Percentiles rank a stretch among this genome's conserved stretches.
These are phyloP conservation scores for Amylostereum chailletii DNA, from an alignment of 1,284 basidiomycete genomes.

Conservation along the genomic window DNA sequence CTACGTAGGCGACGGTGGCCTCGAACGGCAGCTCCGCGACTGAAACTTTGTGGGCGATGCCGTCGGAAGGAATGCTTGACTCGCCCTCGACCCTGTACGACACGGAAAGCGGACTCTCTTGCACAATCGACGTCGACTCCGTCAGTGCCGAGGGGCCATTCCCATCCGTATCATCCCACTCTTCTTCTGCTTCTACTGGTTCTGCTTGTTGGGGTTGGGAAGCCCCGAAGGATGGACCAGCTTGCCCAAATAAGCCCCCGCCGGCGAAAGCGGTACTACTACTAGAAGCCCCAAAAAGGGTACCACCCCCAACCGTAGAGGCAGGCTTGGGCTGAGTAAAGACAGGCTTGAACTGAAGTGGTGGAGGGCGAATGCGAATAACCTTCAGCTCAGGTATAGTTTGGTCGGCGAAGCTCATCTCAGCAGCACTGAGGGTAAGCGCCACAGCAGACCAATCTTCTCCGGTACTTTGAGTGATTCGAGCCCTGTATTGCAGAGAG, in stretches of 20 bases:
- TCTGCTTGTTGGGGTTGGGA: no score
- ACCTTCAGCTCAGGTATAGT: background rate
- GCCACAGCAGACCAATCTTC: background rate
- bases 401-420: background rate
- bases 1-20: slow-evolving; percentile 36
- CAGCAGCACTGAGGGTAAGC: background rate
- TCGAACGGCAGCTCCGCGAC: slow-evolving; percentile 40
- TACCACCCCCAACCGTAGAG: no score
- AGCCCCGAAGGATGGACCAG: no score
- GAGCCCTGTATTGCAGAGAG: background rate
- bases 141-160: no score
- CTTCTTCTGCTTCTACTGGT: no score
- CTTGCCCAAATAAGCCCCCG: no score
- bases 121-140: slow-evolving; percentile 20
- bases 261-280: no score
- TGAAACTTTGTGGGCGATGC: slow-evolving; percentile 42
- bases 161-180: no score
- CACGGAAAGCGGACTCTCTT: slow-evolving; percentile 39
- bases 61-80: slow-evolving; percentile 43
- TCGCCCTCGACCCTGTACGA: slow-evolving; percentile 40
- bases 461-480: background rate
- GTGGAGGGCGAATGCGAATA: background rate
- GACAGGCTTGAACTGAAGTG: background rate
- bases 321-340: no score
- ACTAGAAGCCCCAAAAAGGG: no score